Conservation (phyloP, 805 yeast genomes). For the Starmerella vitae region DNA sequence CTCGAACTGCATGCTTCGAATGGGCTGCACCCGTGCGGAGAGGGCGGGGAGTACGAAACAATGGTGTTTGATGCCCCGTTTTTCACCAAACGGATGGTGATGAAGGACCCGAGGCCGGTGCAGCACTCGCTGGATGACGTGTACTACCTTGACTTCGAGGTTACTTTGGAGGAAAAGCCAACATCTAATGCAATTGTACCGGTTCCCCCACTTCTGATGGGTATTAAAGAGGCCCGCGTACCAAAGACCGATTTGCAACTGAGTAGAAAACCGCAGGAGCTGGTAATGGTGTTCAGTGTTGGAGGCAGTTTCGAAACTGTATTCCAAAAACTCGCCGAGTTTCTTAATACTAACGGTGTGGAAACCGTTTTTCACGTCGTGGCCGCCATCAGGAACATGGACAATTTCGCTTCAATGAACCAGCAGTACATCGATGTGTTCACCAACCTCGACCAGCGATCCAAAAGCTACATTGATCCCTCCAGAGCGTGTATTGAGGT, state of each 20-base stretch:
- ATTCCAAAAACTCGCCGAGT: constrained; percentile 3
- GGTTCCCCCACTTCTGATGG: constrained; percentile 24
- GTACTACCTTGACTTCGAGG: constrained; percentile 42
- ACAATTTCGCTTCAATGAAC: constrained; percentile 49
- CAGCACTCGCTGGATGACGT: constrained; percentile 51
- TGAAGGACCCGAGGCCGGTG: constrained; percentile 28
- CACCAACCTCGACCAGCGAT: constrained; percentile 28
- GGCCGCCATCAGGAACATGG: constrained; percentile 46
- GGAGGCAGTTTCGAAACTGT: constrained; percentile 7
- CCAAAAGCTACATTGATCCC: constrained; percentile 47
- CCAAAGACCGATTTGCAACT: background rate
- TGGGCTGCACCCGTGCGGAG: constrained; percentile 93
- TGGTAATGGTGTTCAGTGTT: background rate
- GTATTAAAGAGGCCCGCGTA: constrained; percentile 1
- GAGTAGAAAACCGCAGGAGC: too few species aligned
- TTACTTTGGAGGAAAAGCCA: constrained; percentile 30
- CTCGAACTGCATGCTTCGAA: constrained; percentile 41
- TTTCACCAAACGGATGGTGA: constrained; percentile 37
- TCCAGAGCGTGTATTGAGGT: constrained; percentile 68
- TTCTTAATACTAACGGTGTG: background rate
- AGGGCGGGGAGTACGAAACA: constrained; percentile 97
- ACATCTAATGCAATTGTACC: constrained; percentile 24
- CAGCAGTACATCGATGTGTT: constrained; percentile 45
- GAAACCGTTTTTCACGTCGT: constrained; percentile 9
- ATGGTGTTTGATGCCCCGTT: constrained; percentile 83